Base-by-base conservation (phyloP, 1,284 basidiomycete genomes). In the Mycosarcoma mackinlayi region DNA sequence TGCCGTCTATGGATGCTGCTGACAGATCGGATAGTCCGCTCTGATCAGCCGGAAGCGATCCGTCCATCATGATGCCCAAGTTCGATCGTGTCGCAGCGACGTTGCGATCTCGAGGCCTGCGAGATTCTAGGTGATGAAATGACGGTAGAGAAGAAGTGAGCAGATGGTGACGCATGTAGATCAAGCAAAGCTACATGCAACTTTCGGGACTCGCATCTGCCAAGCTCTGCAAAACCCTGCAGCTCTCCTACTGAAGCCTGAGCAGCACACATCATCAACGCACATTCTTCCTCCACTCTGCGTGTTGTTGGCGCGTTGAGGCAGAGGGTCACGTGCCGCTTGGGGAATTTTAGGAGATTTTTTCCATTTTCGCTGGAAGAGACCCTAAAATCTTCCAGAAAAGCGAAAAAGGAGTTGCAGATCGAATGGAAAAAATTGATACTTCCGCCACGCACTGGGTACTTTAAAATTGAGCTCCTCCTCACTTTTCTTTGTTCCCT, bases 1-100 rank as follows among this genome's bases (percentile, higher is more conserved):
- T 40, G 48, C 21, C 31, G 45, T 33, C 6, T 19, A 53, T 52
- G 34, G 64, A 67, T 34, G 57, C 60, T 18, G 51, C 48, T 1
- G 66, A 69, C 5, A 69, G 60, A 34, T 69, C 66, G 3, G 66
- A 69, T 14, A 69, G 35, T 13, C 56, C 60, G 51, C 33, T 63
- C 47, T 69, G 55, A 25, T 69, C 66, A 23, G 54, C 65, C 10
- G 33, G 37, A 1, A 49, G 45, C 19, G 64, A 56, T n/a, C 44
- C 46, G 7, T 55, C 53, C 49, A 51, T 50, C 45, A 56, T 57
- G 33, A 16, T 37, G 34, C 1, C 35, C 5, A 18, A 47, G 13
- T 18, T 16, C 8, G n/a, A 21, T 7, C 37, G 37, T 13, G 6
- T 9, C 37, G 37, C n/a, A n/a, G n/a, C n/a, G n/a, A n/a, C n/a